Percentiles rank a stretch among this genome's conserved stretches.
phyloP scores from a whole-genome alignment of 768 basidiomycete genomes.

The Mycena polygramma region DNA sequence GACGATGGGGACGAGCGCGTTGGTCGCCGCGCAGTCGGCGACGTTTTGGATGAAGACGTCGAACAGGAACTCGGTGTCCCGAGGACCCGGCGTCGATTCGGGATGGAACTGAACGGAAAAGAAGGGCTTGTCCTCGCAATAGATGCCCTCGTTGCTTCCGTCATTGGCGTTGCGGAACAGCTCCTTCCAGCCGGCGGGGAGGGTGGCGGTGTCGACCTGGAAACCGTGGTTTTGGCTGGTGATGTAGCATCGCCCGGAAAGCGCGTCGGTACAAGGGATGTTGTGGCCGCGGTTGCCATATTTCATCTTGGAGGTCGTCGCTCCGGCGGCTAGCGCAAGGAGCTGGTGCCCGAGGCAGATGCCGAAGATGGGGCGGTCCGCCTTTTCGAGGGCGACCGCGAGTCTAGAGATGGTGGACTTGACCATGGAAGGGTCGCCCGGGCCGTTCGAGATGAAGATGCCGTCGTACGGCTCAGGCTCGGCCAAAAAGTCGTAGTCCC shows the following conservation, averaged over 20 bases:
- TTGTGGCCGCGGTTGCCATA: slow-evolving; percentile 99
- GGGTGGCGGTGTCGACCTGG: slow-evolving; percentile 86
- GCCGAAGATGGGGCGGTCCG: slow-evolving; percentile 92
- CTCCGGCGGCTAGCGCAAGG: slow-evolving; percentile 94
- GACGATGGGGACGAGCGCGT: slow-evolving; percentile 66
- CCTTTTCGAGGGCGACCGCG: slow-evolving; percentile 73
- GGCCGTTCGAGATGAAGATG: slow-evolving; percentile 97
- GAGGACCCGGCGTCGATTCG: slow-evolving; percentile 95
- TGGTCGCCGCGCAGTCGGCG: slow-evolving; percentile 75
- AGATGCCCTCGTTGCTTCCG: slow-evolving; percentile 97
- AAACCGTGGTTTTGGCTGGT: slow-evolving; percentile 99
- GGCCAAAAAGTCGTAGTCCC: slow-evolving; percentile 91
- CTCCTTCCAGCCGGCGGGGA: slow-evolving; percentile 91
- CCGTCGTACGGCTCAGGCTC: slow-evolving; percentile 92
- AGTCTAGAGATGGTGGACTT: slow-evolving; percentile 78
- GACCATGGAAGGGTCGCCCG: slow-evolving; percentile 94
- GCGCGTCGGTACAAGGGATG: slow-evolving; percentile 94
- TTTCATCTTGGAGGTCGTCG: slow-evolving; percentile 98
- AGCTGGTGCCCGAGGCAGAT: slow-evolving; percentile 99
- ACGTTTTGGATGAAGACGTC: slow-evolving; percentile 96
- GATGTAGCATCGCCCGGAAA: slow-evolving; percentile 98
- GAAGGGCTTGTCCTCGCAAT: slow-evolving; percentile 92
- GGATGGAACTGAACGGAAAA: slow-evolving; percentile 99
- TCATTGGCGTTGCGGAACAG: slow-evolving; percentile 98
- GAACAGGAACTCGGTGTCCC: slow-evolving; percentile 99